phyloP scores from a whole-genome alignment of 306 rosid genomes.

The Castanea crenata region DNA sequence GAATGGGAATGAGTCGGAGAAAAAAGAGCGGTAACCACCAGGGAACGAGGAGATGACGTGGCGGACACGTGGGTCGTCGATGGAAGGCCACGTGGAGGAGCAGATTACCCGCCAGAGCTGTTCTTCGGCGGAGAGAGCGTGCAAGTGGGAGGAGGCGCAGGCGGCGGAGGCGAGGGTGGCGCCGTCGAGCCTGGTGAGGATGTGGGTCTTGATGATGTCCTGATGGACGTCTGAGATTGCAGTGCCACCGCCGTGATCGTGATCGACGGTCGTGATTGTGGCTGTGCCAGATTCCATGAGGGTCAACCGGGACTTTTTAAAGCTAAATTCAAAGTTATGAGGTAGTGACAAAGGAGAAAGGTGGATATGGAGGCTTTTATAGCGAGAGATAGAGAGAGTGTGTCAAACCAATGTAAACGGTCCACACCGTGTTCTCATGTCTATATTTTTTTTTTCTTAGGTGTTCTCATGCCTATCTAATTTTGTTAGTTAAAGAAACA shows the following conservation, averaged over 20 bases:
- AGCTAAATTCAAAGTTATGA: no score
- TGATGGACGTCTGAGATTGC: slow-evolving; percentile 49
- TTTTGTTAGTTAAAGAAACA: no score
- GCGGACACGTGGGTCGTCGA: slow-evolving; percentile 24
- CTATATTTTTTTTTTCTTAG: no score
- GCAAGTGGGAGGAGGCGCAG: slow-evolving; percentile 46
- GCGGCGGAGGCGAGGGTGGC: slow-evolving; percentile 54
- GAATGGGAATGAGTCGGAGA: slow-evolving; percentile 68
- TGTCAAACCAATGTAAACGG: no score
- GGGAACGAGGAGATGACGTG: slow-evolving; percentile 51
- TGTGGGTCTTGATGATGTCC: slow-evolving; percentile 62
- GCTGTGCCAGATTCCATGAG: slow-evolving; percentile 18
- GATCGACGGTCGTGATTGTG: not conserved
- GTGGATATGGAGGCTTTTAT: no score
- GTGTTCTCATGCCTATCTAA: no score
- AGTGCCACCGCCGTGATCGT: not conserved
- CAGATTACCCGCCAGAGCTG: slow-evolving; percentile 60
- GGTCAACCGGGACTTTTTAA: no score
- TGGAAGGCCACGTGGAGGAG: slow-evolving; percentile 72
- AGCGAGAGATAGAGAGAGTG: no score
- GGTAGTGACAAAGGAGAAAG: no score
- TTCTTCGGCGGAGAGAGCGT: slow-evolving; percentile 49
- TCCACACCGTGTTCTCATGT: no score
- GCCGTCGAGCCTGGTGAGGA: slow-evolving; percentile 77
- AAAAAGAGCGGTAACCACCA: slow-evolving; percentile 56